Base-by-base conservation (phyloP, 768 basidiomycete species). In the Hortiboletus campestris region DNA sequence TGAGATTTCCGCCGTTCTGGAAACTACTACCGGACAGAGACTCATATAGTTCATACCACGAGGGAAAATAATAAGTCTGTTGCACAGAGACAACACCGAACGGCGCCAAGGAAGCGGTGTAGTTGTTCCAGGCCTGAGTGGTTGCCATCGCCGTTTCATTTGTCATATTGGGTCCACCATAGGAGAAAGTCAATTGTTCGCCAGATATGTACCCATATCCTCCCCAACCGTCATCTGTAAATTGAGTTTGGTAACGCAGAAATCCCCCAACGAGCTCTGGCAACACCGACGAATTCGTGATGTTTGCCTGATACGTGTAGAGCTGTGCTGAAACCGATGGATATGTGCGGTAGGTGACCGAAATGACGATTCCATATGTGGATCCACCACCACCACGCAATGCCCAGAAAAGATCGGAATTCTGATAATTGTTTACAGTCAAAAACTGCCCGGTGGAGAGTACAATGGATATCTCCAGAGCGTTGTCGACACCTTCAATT, bases 371-470 rank as follows among this genome's bases (percentile, higher is more conserved):
- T 8, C 78, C 81, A 42, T 70, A 83, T 0, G 78, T 82, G 14
- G 76, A 74, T 7, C 80, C 80, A 1, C 82, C 82, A 2, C 77
- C 79, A 1, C 81, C 81, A 35, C 81, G 73, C 43, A 84, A 60
- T 0, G 82, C 82, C 78, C 79, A 84, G 65, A 80, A 84, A 6
- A 84, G 72, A 49, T 83, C 80, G 10, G 69, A 19, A 59, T 82
- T 71, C 32, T 73, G 68, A 61, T 75, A 67, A 0, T 60, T 55
- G 59, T 82, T 83, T 19, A 69, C 72, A 13, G 59, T 70, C 49
- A 78, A 57, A 40, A 73, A 62, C 6, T 72, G 54, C 6, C 81
- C 82, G 2, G 72, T 68, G 4, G 82, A 70, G 13, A 73, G 76
- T 2, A 83, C 77, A 2, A 80, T 60, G 0, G 67, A 72, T 43